Base-by-base conservation (phyloP, 805 yeast genomes). In the Monosporozyma solicola region DNA sequence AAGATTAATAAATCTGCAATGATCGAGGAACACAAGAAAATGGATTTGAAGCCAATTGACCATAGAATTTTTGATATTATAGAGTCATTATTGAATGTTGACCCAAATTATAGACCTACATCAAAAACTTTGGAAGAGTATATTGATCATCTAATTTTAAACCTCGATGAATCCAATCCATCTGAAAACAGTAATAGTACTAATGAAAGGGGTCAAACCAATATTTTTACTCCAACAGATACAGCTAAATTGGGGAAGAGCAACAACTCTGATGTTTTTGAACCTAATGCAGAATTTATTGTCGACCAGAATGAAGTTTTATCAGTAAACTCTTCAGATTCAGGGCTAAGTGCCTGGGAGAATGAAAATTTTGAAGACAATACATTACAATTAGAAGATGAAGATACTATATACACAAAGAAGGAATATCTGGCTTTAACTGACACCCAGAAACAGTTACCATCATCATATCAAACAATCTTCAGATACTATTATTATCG, bases 21-120 rank as follows among this genome's bases (percentile, higher is more conserved):
- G 54, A 37, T 49, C 32, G 51, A 51, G 59, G 54, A 47, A 37
- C 69, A 65, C 50, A 31, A 47, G 47, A 57, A 52, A 10, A 46
- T 55, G 55, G 50, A 53, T 37, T 52, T 65, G 41, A 56, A 47
- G 2, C 57, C 61, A 15, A 57, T 70, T 10, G 66, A 66, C 47
- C 37, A 46, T 8, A 59, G 58, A 37, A 71, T 77, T 5, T 66
- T 68, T 51, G 67, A 65, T 5, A 60, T 82, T 29, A 64, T 83
- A 41, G 60, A 63, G 5, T 64, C 63, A 5, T 64, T 79, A 62
- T 64, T 80, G 1, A 61, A 69, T 24, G 54, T 61, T 3, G 57
- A 72, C 16, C 74, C 77, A 0, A 55, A 51, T 0, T 53, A 58
- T 8, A 72, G 88, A 50, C 78, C 81, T 7, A 59, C 69, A 4